Evolutionary conservation across 2,329 filamentous ascomycete genomes (phyloP), one percentile per base, ranked within the genome.

Genomic region (Colletotrichum sp.): DNA sequence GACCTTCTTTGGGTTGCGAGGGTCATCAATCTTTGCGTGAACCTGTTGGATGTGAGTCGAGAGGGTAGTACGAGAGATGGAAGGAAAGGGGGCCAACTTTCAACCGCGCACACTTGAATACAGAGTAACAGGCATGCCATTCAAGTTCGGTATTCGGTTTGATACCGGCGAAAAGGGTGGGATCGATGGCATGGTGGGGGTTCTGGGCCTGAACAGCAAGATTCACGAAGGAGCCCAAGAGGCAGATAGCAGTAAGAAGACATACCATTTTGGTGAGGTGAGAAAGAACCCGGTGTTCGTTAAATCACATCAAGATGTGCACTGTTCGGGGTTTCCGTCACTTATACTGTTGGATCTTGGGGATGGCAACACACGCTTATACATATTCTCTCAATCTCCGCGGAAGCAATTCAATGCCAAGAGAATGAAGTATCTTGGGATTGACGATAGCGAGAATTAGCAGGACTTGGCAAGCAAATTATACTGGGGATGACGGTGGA

Each of bases 51-150:
- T 30, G 9, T 43, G 15, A 66, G 48, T 25, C 5, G 13, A 16
- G n/a, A 56, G 43, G 4, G 30, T 5, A 48, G 2, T 48, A 48
- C 18, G n/a, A 48, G 18, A 36, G 8, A 25, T 36, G 10, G 2
- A 34, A 25, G 10, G 9, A 18, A 8, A 12, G 12, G 9, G 16
- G 22, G 13, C 32, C 30, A 27, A 48, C 70, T 13, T 16, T 55
- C 10, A 70, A 32, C 18, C 65, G 58, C 13, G 66, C 66, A 27
- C 71, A 70, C 32, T 74, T 70, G 58, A 70, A 70, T 13, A 70
- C 65, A 10, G 56, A 34, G 15, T 64, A 74, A 12, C 56, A 74
- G 8, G 70, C 43, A n/a, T 70, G 66, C 71, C 66, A 74, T 27
- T 70, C 56, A 27, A 74, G 66, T 3, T 65, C 56, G 15, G 32